Evolutionary conservation across 345 rosid species (phyloP).

Genomic region (Bruguiera gymnorhiza): DNA sequence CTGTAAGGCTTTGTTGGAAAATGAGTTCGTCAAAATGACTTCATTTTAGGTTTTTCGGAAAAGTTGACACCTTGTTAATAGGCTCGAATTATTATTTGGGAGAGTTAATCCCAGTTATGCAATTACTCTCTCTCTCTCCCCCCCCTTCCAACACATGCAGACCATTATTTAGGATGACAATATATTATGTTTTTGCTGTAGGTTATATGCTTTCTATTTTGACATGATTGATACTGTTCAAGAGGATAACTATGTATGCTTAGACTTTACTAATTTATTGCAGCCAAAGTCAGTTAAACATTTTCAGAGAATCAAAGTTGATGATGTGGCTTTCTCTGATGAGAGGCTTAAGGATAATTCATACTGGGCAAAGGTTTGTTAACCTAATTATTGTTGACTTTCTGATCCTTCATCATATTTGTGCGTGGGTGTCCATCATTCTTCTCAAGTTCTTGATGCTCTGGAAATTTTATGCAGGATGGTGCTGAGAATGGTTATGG

Average conservation of each 20-base stretch:
- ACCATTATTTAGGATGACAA: too few relatives aligned
- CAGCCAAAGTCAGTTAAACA: conserved; percentile 64
- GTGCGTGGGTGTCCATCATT: background rate
- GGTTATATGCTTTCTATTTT: background rate
- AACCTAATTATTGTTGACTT: background rate
- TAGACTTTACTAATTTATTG: conserved; percentile 14
- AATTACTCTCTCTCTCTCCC: too few relatives aligned
- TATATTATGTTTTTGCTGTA: too few relatives aligned
- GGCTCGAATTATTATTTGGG: too few relatives aligned
- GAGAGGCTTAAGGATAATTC: conserved; percentile 86
- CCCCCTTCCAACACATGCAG: too few relatives aligned
- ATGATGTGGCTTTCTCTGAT: conserved; percentile 64
- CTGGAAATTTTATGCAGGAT: conserved; percentile 35
- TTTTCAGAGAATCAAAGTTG: conserved; percentile 78
- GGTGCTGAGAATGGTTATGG: conserved; percentile 90
- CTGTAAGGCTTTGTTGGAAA: too few relatives aligned
- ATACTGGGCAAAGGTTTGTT: conserved; percentile 81
- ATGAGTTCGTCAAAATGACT: too few relatives aligned
- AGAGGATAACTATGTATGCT: background rate
- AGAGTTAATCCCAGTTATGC: too few relatives aligned
- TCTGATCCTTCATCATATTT: background rate
- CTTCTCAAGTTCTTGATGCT: background rate
- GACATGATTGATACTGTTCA: background rate
- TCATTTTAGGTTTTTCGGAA: too few relatives aligned
- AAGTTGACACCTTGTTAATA: too few relatives aligned